Evolutionary conservation across 441 rosid species (phyloP), one percentile per base, ranked within the genome.

Genomic region (Adansonia grandidieri): DNA sequence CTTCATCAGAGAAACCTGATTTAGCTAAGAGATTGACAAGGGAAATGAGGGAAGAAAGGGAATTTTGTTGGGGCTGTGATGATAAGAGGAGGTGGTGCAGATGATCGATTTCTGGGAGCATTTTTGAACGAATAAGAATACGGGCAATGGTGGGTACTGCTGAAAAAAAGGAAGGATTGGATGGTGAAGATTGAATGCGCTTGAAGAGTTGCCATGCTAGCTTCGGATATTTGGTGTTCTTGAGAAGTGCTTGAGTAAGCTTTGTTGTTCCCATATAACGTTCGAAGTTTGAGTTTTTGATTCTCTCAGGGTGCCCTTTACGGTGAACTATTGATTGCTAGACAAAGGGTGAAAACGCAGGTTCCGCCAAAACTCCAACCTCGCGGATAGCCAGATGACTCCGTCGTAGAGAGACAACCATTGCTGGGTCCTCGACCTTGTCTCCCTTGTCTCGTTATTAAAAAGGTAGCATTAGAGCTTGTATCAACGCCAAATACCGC

Each of bases 201-300:
- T 86, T 91, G 92, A 87, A 93, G 80, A 94, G 86, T 8, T 84
- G 83, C 99, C 97, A 94, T 84, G 98, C 98, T 28, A 92, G 81
- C 73, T 84, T 86, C 17, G 98, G 98, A 79, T 90, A 86, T 80
- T 82, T 79, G 63, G 88, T 50, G 89, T 89, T 93, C 75, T 84
- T 88, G 75, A 85, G 82, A 81, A 95, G 86, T 22, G 89, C 94
- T 76, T 82, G 87, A 58, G 87, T 88, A 32, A 94, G 92, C 70
- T 84, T 86, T 28, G 85, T 80, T 19, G 90, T 76, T 50, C 91
- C 91, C 98, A 92, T 91, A 69, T 60, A 79, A 77, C 5, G 50
- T 28, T 32, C 42, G 42, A 37, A 37, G 42, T 37, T 37, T 37
- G 42, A 37, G 42, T 37, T 32, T 64, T 37, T 6, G 9, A 14